Evolutionary conservation across 2,329 filamentous ascomycete genomes (phyloP).

Genomic region (Cytospora leucostoma): DNA sequence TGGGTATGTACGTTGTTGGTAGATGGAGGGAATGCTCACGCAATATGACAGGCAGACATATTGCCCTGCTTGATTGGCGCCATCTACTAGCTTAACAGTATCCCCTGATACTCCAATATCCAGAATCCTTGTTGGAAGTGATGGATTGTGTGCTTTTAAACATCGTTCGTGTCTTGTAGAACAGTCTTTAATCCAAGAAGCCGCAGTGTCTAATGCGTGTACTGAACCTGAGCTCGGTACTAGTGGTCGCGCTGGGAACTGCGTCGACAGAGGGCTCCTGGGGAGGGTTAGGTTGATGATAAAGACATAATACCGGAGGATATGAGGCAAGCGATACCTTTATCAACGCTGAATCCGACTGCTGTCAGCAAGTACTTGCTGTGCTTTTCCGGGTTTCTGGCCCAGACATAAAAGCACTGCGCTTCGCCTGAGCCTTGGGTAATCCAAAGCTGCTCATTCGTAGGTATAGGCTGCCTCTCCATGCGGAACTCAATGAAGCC

Average conservation of each 20-base stretch:
- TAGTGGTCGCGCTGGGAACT: conserved; percentile 7
- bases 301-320: background rate
- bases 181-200: conserved; percentile 5
- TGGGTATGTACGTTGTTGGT: no score
- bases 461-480: background rate
- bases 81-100: conserved; percentile 24
- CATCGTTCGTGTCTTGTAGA: background rate
- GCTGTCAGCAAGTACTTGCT: conserved; percentile 5
- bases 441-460: background rate
- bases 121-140: conserved; percentile 20
- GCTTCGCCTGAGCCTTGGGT: background rate
- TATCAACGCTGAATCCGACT: conserved; percentile 2
- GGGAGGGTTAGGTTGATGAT: background rate
- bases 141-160: background rate
- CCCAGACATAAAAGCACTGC: conserved; percentile 13
- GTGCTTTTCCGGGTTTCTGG: background rate
- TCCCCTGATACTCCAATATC: conserved; percentile 21
- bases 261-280: background rate
- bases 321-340: background rate
- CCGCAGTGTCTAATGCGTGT: background rate
- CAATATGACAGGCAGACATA: conserved; percentile 29
- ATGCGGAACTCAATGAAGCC: background rate
- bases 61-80: conserved; percentile 11
- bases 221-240: conserved; percentile 1
- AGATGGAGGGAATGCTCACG: conserved; percentile 8